Conservation (phyloP, 805 yeast species). For the Hyphopichia homilentoma region DNA sequence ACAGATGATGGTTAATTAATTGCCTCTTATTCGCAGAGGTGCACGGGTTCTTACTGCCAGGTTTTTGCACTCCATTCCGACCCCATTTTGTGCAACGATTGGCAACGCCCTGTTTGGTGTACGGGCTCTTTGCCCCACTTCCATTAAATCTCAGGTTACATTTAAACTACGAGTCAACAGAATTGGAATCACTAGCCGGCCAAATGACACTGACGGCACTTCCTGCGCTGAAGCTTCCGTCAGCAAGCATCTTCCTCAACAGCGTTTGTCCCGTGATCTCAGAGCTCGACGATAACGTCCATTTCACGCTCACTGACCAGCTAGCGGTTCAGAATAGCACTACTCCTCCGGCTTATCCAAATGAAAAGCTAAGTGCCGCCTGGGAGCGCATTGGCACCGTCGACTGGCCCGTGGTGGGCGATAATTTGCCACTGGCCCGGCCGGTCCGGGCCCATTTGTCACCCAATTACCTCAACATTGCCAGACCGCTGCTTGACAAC, state of each 20-base stretch:
- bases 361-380: no score
- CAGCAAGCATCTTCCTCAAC: conserved; percentile 25
- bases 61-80: no score
- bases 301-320: conserved; percentile 11
- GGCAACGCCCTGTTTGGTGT: no score
- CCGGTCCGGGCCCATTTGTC: conserved; percentile 15
- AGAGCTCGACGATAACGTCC: conserved; percentile 29
- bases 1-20: no score
- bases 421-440: conserved; percentile 4
- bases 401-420: conserved; percentile 25
- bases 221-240: conserved; percentile 20
- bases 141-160: no score
- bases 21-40: no score
- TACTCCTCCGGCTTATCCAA: neutral
- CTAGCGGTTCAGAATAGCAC: neutral
- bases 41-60: no score
- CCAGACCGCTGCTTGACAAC: conserved; percentile 30
- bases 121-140: no score
- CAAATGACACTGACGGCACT: conserved; percentile 24
- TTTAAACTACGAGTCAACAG: no score
- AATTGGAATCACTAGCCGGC: no score
- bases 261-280: conserved; percentile 36
- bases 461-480: conserved; percentile 28
- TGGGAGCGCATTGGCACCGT: neutral
- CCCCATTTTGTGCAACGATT: no score